Conservation (phyloP, 495 filamentous ascomycete genomes). For the Neurospora sp. region DNA sequence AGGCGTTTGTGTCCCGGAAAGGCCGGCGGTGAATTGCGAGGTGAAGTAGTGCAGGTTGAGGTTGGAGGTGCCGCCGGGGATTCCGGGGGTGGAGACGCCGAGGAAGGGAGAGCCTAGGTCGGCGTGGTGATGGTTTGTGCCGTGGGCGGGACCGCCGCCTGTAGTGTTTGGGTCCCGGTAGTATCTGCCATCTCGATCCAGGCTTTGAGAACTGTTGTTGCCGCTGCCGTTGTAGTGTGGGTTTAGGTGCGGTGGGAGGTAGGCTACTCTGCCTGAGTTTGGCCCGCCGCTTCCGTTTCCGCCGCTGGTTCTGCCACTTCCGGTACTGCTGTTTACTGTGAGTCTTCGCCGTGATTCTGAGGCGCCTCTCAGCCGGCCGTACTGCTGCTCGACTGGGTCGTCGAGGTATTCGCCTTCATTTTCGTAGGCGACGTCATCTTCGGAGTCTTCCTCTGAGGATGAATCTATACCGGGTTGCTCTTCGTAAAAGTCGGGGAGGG, state of each 20-base stretch:
- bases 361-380: neutral
- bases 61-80: constrained; percentile 79
- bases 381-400: constrained; percentile 27
- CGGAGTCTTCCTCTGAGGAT: constrained; percentile 23
- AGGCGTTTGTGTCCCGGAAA: constrained; percentile 80
- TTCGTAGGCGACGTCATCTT: constrained; percentile 27
- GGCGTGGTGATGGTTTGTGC: constrained; percentile 25
- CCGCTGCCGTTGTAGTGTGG: constrained; percentile 4
- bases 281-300: neutral
- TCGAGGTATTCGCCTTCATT: constrained; percentile 23
- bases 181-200: neutral
- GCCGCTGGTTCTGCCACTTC: neutral
- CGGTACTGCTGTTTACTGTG: constrained; percentile 19
- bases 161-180: neutral
- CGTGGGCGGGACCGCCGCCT: constrained; percentile 7
- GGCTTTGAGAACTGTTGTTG: neutral
- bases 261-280: neutral
- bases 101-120: constrained; percentile 56
- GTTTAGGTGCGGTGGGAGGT: constrained; percentile 26
- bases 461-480: constrained; percentile 49
- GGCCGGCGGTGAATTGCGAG: constrained; percentile 63
- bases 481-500: constrained; percentile 93
- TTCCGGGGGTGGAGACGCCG: constrained; percentile 61
- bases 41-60: constrained; percentile 89
- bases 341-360: constrained; percentile 14